Conservation (phyloP, 1,284 basidiomycete species). For the Leccinum huronense region DNA sequence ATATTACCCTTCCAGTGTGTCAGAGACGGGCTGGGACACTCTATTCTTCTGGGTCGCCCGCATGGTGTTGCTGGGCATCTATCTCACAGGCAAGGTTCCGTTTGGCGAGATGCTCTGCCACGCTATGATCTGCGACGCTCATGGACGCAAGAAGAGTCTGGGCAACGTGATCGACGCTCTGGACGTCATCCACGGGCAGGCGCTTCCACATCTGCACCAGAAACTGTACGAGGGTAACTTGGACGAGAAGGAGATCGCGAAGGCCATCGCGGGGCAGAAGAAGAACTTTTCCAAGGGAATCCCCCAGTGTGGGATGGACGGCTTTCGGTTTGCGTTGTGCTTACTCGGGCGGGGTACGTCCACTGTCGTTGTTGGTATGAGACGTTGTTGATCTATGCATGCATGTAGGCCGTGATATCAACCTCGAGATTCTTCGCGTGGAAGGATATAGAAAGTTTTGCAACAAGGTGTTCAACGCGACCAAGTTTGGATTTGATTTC, state of each 20-base stretch:
- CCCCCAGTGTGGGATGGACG: slow-evolving; percentile 98
- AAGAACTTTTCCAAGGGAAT: slow-evolving; percentile 99
- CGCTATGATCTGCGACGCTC: slow-evolving; percentile 98
- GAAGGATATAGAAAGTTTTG: slow-evolving; percentile 99
- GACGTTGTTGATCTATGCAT: not conserved
- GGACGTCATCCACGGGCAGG: slow-evolving; percentile 88
- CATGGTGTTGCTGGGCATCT: slow-evolving; percentile 94
- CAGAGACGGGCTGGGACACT: slow-evolving; percentile 99
- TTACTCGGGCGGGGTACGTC: slow-evolving; percentile 80
- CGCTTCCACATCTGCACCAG: slow-evolving; percentile 59
- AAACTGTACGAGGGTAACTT: slow-evolving; percentile 92
- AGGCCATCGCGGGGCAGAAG: slow-evolving; percentile 95
- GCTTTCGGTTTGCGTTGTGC: slow-evolving; percentile 91
- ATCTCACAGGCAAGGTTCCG: slow-evolving; percentile 88
- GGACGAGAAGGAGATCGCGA: slow-evolving; percentile 90
- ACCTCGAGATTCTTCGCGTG: slow-evolving; percentile 94
- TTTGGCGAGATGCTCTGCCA: slow-evolving; percentile 99
- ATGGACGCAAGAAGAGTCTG: slow-evolving; percentile 96
- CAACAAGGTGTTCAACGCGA: slow-evolving; percentile 99
- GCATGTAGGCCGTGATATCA: slow-evolving; percentile 81
- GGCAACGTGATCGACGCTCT: slow-evolving; percentile 99
- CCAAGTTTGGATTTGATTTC: slow-evolving; percentile 91
- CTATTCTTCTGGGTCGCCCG: slow-evolving; percentile 99
- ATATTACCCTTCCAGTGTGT: slow-evolving; percentile 88
- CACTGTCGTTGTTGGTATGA: not conserved